Evolutionary conservation across 306 rosid genomes (phyloP), one percentile per base, ranked within the genome.

Genomic region (Spatholobus suberectus): DNA sequence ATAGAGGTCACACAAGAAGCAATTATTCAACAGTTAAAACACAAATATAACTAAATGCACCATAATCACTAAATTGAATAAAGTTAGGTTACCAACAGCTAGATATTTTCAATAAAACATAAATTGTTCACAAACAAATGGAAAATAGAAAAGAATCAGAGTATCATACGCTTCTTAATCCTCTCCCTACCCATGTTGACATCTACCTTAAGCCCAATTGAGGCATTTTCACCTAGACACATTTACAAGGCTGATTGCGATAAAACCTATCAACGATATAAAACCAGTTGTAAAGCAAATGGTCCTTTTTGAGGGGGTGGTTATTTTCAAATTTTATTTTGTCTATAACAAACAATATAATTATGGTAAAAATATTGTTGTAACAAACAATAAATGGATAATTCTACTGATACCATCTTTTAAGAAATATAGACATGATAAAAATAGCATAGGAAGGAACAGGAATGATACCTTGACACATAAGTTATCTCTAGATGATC

Each of bases 11-110:
- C 44, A 51, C 13, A 62, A 65, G 35, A 73, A 40, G 32, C 26
- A 21, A n/a, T 26, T 81, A 63, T 49, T 49, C 26, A 62, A 12
- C 24, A 58, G 49, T 57, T n/a, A 46, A 15, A 44, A 54, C 32
- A 70, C 17, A 77, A 62, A 24, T 24, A 76, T 70, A 47, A 75
- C 58, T n/a, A 74, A 49, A 32, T 24, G 76, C 61, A 52, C 15
- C 59, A 63, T 43, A 43, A 43, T 61, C 59, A 40, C 35, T 58
- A 51, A 58, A 26, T 41, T 61, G 59, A 76, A 21, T 15, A 21
- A 38, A 14, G 26, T 23, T 10, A 43, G 26, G 79, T 40, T 75
- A 17, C 12, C 69, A 29, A 57, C 63, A 23, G 6, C 65, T 3
- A 12, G 21, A 26, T 58, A 58, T 26, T 24, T 23, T 24, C 34